Evolutionary conservation across 2,329 filamentous ascomycete genomes (phyloP).

Genomic region (Eutypa lata): DNA sequence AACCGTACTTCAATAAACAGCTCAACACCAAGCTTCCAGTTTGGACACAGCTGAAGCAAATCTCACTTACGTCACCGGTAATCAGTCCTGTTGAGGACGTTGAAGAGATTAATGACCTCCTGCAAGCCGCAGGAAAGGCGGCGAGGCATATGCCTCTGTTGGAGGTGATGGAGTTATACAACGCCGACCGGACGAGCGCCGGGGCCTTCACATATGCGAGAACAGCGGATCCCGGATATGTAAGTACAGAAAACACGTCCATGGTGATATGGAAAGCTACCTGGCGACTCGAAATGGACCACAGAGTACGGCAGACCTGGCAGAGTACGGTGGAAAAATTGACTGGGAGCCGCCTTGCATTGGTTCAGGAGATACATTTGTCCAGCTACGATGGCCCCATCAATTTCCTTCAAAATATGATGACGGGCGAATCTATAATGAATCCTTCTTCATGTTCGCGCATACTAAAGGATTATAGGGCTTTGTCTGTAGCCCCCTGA

Average conservation of each 20-base stretch:
- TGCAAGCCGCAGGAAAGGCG: conserved; percentile 16
- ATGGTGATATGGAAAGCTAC: conserved; percentile 12
- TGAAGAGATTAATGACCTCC: conserved; percentile 18
- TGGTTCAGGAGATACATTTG: neutral
- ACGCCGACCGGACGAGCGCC: conserved; percentile 17
- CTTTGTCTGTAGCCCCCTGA: neutral
- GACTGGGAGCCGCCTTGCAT: neutral
- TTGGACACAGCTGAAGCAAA: conserved; percentile 21
- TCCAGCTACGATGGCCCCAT: neutral
- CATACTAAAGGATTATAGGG: neutral
- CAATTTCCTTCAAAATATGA: neutral
- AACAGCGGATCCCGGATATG: too few species aligned
- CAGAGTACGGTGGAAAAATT: neutral
- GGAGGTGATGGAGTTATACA: conserved; percentile 23
- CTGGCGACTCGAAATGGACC: conserved; percentile 10
- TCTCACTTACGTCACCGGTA: conserved; percentile 20
- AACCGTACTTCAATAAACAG: conserved; percentile 8
- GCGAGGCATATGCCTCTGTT: conserved; percentile 24
- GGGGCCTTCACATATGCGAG: conserved; percentile 24
- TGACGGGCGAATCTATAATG: neutral
- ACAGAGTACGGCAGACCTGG: conserved; percentile 8
- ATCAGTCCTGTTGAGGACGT: conserved; percentile 14
- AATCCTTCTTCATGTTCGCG: neutral
- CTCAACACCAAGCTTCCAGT: conserved; percentile 4
- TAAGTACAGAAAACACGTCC: conserved; percentile 6